Evolutionary conservation across 768 basidiomycete species (phyloP), one percentile per base, ranked within the genome.

Genomic region (Grammothele lineata): DNA sequence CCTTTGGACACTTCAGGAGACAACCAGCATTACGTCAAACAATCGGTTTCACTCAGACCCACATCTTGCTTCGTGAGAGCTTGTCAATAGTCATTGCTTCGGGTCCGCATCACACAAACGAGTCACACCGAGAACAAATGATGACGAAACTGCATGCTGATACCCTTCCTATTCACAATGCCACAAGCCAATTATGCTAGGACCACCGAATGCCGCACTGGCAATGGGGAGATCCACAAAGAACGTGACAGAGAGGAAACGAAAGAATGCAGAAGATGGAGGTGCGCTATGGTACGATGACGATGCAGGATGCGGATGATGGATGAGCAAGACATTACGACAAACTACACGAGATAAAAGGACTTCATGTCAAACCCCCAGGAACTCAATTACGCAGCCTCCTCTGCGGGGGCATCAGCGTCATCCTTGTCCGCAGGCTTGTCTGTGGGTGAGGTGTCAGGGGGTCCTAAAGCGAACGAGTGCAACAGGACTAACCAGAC

Each of bases 361-460:
- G n/a, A 47, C 49, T 46, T 43, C 48, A 48, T 17, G n/a, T 18
- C 26, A 26, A 38, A 36, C 47, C 19, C 23, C 25, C 27, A 38
- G 14, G n/a, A 19, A 48, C n/a, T n/a, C 43, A 26, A 25, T 46
- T 40, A 51, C 48, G 43, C 38, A 41, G 41, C 47, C 66, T 89
- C 86, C 50, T 88, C 85, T 40, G 70, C 81, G 40, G 80, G 71
- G 30, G 71, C 76, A 33, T 83, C 85, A 47, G 67, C 70, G 34
- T 87, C 87, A 14, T 90, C 84, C 69, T 88, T 87, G 37, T 88
- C 86, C 45, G 76, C 69, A 38, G 77, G 73, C 69, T 89, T 88
- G 62, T 89, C 87, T 70, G 75, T 35, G 37, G 37, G 14, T 47
- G 50, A 47, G 40, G 57, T 6, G 19, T 53, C n/a, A 50, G n/a